Base-by-base conservation (phyloP, 1,284 basidiomycete species). In the Ceratobasidium sp. region DNA sequence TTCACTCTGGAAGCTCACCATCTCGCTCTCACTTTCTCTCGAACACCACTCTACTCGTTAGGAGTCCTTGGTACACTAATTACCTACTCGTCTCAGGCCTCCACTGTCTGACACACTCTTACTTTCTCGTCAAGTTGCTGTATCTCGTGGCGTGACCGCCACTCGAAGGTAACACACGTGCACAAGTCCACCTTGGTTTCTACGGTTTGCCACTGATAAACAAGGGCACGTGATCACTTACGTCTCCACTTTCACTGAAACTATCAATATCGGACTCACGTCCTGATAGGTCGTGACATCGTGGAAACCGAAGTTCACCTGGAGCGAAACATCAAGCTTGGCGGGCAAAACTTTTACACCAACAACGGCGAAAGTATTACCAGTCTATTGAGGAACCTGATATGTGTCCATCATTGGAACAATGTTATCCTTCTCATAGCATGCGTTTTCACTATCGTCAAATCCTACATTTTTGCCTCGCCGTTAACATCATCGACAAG, bases 331-430 rank as follows among this genome's bases (percentile, higher is more conserved):
- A 64, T 56, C 51, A 48, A 7, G 29, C 46, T 6, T 48, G n/a
- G 19, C 61, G 51, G 11, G 72, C 61, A 7, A 74, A 64, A 13
- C 29, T 74, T 8, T 19, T 73, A 24, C 62, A 43, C 19, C 51
- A 65, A 22, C 34, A 74, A 13, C n/a, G 61, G 2, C 27, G 37
- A 16, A 65, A 58, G 19, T 29, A 43, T 8, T 65, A 53, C 8
- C 22, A n/a, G 1, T 22, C 72, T 34, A 65, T 74, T 56, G 72
- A 53, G 1, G 39, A 74, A 27, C 61, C 53, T 8, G 16, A 72
- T n/a, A 46, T 2, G 8, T 61, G 58, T 16, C 69, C 56, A 16
- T 6, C 0, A 19, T 24, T 68, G 24, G 37, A 16, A 7, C 31
- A 37, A 16, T 68, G 49, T 27, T 68, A 34, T 22, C n/a, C 65